Evolutionary conservation across 1,284 basidiomycete genomes (phyloP).

Genomic region (Neonothopanus nambi): DNA sequence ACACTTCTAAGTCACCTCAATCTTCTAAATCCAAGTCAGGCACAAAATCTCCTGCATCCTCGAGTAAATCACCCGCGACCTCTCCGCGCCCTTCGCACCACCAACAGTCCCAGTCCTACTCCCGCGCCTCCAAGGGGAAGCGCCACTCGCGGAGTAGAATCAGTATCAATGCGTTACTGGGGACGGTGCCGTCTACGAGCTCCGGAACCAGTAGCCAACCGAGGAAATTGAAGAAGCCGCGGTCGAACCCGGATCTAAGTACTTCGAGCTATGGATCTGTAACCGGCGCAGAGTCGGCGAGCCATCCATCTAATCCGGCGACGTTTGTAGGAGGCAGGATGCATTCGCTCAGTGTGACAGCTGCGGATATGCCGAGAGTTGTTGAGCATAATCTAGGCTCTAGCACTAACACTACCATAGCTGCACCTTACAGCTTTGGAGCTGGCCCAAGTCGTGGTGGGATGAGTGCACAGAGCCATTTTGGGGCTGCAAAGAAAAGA

Average conservation of each 20-base stretch:
- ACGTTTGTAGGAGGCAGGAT: slow-evolving; percentile 42
- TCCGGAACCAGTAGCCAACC: neutral
- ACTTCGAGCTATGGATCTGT: neutral
- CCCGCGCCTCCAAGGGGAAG: slow-evolving; percentile 6
- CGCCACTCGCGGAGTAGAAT: slow-evolving; percentile 9
- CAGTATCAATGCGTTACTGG: slow-evolving; percentile 6
- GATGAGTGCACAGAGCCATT: no score
- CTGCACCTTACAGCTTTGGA: slow-evolving; percentile 17
- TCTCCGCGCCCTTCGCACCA: slow-evolving; percentile 9
- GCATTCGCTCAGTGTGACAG: slow-evolving; percentile 78
- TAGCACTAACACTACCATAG: slow-evolving; percentile 21
- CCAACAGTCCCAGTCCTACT: slow-evolving; percentile 3
- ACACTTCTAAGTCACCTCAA: slow-evolving; percentile 4
- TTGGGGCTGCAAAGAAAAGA: slow-evolving; percentile 15
- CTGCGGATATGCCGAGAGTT: slow-evolving; percentile 57
- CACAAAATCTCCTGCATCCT: slow-evolving; percentile 4
- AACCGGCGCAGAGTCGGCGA: neutral
- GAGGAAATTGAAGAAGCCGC: slow-evolving; percentile 15
- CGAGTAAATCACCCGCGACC: neutral
- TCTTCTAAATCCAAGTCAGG: slow-evolving; percentile 7
- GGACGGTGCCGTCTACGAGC: neutral
- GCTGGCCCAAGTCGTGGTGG: no score
- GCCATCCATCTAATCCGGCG: neutral
- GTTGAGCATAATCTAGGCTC: slow-evolving; percentile 12
- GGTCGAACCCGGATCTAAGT: slow-evolving; percentile 17